Evolutionary conservation across 108 stramenopile species (phyloP).

Genomic region (Cyclotella kingstonii): DNA sequence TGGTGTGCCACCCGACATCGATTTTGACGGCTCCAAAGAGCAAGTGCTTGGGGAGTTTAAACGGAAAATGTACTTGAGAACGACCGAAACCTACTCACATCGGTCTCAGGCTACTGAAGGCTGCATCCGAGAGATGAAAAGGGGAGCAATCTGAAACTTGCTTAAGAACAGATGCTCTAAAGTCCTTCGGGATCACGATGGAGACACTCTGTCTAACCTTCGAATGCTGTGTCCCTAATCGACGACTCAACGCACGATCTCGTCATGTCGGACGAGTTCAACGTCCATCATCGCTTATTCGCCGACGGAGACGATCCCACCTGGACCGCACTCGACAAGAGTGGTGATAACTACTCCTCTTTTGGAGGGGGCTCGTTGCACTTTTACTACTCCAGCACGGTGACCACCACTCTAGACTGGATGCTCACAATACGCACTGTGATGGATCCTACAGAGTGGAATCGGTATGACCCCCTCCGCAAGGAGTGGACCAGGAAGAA

Average conservation of each 20-base stretch:
- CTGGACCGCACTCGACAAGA: conserved; percentile 94
- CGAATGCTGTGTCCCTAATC: too few species aligned
- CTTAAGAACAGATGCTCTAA: too few species aligned
- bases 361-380: conserved; percentile 90
- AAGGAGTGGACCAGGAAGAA: conserved; percentile 60
- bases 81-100: too few species aligned
- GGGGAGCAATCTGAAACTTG: too few species aligned
- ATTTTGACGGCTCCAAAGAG: too few species aligned
- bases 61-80: too few species aligned
- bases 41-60: too few species aligned
- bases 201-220: too few species aligned
- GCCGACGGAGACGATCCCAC: conserved; percentile 89
- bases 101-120: too few species aligned
- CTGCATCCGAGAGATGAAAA: too few species aligned
- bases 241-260: conserved; percentile 72
- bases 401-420: conserved; percentile 84
- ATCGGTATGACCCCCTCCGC: conserved; percentile 62
- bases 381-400: conserved; percentile 87
- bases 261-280: conserved; percentile 91
- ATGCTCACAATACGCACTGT: conserved; percentile 76
- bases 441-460: conserved; percentile 62
- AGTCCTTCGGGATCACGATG: too few species aligned
- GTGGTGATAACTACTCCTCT: conserved; percentile 78
- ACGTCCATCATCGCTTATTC: conserved; percentile 80
- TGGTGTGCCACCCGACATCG: too few species aligned